Base-by-base conservation (phyloP, 2,329 filamentous ascomycete species). In the Epichloe brachyelytri region DNA sequence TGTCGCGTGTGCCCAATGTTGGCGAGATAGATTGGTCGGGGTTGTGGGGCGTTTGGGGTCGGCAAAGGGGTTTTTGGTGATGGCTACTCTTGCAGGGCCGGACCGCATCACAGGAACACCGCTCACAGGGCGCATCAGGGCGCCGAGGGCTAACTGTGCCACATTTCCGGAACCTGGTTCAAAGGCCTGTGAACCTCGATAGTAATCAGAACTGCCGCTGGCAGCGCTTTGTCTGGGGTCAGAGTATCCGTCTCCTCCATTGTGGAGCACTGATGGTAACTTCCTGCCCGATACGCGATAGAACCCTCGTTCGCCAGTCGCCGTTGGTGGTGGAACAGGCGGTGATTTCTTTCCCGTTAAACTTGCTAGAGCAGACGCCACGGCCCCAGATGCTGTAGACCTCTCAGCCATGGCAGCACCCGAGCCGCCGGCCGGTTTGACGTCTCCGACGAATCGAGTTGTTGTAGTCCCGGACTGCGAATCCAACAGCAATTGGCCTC, bases 201-300 rank as follows among this genome's bases (percentile, higher is more conserved):
- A 76, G 53, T 72, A 78, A 51, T 74, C 70, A 1, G 77, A 78
- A 46, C 67, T 67, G 36, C 69, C 71, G 57, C 75, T 80, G 58
- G 73, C 64, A 46, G 70, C 62, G 56, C 65, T 71, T 48, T 64
- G 63, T 5, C 66, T 63, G 8, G 69, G 72, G 53, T 79, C 78
- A 19, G 73, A 72, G 63, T 80, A 84, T 1, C 81, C 81, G 60
- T 84, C 80, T 5, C 80, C 81, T 14, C 81, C 80, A 45, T 71
- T 71, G 53, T 79, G 72, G 38, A 85, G 65, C 10, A 84, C 80
- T 2, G 82, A 80, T 3, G 78, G 77, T 51, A 85, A 63, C 59
- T 84, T 85, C 59, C 75, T 75, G 54, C 82, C 82, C 5, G 81
- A 82, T 2, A 85, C 76, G 33, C 80, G 77, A 55, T 82, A 77